Percentiles rank a stretch among this genome's conserved stretches.
Evolutionary conservation across 495 filamentous ascomycete genomes (phyloP).

Genomic region (Penicillium cosmopolitanum): DNA sequence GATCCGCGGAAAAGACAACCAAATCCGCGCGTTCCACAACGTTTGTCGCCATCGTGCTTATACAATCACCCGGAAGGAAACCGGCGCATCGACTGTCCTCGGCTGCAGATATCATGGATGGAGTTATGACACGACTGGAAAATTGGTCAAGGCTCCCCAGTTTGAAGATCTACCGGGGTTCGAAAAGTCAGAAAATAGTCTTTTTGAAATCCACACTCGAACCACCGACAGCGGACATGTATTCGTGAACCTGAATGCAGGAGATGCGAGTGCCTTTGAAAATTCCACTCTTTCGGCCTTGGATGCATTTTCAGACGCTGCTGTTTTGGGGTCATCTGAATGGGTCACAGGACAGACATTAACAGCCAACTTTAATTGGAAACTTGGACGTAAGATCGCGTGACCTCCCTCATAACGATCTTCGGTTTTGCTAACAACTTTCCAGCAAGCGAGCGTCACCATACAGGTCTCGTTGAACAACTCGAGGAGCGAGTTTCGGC

Average conservation of each 20-base stretch:
- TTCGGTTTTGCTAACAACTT: not conserved
- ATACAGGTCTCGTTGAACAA: not conserved
- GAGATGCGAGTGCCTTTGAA: conserved; percentile 14
- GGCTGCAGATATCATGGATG: conserved; percentile 66
- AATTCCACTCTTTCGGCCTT: conserved; percentile 9
- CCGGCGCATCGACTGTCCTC: conserved; percentile 54
- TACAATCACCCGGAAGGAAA: conserved; percentile 54
- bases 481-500: conserved; percentile 15
- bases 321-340: conserved; percentile 15
- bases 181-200: conserved; percentile 54
- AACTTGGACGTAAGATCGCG: conserved; percentile 31
- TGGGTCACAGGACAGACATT: conserved; percentile 44
- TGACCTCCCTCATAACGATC: too few relatives aligned
- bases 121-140: conserved; percentile 60
- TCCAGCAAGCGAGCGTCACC: conserved; percentile 13
- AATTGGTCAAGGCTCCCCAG: conserved; percentile 61
- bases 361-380: conserved; percentile 52
- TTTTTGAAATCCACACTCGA: conserved; percentile 48
- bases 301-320: conserved; percentile 15
- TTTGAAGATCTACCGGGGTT: conserved; percentile 60
- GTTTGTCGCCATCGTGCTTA: conserved; percentile 63
- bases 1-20: conserved; percentile 48
- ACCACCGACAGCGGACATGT: conserved; percentile 39
- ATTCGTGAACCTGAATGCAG: conserved; percentile 49
- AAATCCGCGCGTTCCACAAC: conserved; percentile 62